phyloP scores from a whole-genome alignment of 129 eudicot species.

The Flaveria bidentis region DNA sequence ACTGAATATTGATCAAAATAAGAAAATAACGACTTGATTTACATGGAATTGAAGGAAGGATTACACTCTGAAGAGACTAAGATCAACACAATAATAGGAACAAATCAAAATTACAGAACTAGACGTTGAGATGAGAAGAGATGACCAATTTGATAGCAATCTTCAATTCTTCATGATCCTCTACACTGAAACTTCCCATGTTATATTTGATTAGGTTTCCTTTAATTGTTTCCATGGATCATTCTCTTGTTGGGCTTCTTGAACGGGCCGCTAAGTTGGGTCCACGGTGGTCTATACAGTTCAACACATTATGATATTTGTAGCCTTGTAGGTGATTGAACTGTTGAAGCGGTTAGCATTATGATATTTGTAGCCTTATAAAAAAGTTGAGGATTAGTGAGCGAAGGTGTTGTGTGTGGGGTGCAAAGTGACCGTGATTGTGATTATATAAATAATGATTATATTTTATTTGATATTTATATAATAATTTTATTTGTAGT shows the following conservation, averaged over 20 bases:
- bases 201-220: neutral
- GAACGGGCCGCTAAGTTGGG: neutral
- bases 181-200: neutral
- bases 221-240: neutral
- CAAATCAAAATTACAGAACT: neutral
- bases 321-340: too few species aligned
- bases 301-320: neutral
- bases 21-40: neutral
- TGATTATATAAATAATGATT: too few species aligned
- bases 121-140: neutral
- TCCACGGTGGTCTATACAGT: neutral
- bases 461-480: too few species aligned
- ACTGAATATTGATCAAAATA: neutral
- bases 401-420: too few species aligned
- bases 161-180: neutral
- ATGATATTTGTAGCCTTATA: too few species aligned
- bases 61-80: neutral
- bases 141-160: neutral
- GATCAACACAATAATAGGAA: neutral
- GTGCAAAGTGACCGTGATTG: too few species aligned
- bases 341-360: too few species aligned
- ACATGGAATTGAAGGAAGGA: neutral
- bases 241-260: slow-evolving; percentile 6
- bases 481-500: too few species aligned
- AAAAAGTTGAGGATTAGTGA: too few species aligned